Percentiles rank a stretch among this genome's conserved stretches.
phyloP scores from a whole-genome alignment of 1,284 basidiomycete species.

The Rhodofomes roseus region DNA sequence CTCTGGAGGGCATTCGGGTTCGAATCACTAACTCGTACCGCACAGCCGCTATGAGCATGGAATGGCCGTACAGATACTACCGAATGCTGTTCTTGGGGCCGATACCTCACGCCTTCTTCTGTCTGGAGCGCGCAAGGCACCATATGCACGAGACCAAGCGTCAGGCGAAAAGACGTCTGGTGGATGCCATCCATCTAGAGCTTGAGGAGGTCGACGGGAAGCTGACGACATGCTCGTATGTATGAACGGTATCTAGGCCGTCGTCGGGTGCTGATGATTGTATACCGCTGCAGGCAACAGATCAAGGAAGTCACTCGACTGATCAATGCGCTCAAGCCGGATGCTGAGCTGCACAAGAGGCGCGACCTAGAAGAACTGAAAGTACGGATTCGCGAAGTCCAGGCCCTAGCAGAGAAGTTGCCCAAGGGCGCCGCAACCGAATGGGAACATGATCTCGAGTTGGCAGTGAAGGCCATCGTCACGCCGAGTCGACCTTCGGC shows the following conservation, averaged over 20 bases:
- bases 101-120: constrained; percentile 44
- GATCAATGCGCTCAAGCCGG: neutral
- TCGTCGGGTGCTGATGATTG: neutral
- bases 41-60: constrained; percentile 26
- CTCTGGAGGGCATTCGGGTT: neutral
- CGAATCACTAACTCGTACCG: constrained; percentile 23
- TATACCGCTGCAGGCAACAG: constrained; percentile 4
- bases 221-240: constrained; percentile 23
- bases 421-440: constrained; percentile 11
- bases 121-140: constrained; percentile 34
- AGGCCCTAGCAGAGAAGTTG: constrained; percentile 11
- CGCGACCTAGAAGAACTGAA: constrained; percentile 11
- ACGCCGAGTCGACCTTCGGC: constrained; percentile 70
- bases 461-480: constrained; percentile 22
- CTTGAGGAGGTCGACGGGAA: constrained; percentile 33
- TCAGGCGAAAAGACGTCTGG: constrained; percentile 31
- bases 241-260: neutral
- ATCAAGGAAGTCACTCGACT: constrained; percentile 10
- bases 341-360: neutral
- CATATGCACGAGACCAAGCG: constrained; percentile 29
- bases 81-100: constrained; percentile 44
- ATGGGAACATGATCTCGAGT: constrained; percentile 19
- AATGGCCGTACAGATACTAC: constrained; percentile 36
- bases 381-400: constrained; percentile 10
- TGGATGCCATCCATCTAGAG: constrained; percentile 25